Evolutionary conservation across 768 basidiomycete species (phyloP).

Genomic region (Mycena polygramma): DNA sequence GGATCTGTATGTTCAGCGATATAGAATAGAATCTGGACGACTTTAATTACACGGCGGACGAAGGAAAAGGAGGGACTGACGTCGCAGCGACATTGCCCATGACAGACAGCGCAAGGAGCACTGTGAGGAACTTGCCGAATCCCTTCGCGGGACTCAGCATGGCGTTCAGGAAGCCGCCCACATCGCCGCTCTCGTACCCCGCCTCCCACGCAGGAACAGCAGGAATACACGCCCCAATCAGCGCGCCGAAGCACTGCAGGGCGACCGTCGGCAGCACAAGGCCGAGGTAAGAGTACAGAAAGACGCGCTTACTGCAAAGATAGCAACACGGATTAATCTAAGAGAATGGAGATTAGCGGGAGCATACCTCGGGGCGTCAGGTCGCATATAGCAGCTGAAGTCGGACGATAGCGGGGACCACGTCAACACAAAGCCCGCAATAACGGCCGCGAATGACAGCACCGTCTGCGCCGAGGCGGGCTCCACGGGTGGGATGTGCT

Average conservation of each 20-base stretch:
- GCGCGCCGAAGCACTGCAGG: conserved; percentile 68
- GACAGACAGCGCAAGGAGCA: conserved; percentile 85
- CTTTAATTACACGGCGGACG: too few species aligned
- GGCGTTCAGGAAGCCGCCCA: conserved; percentile 80
- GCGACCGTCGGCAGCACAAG: conserved; percentile 74
- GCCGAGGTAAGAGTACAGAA: conserved; percentile 77
- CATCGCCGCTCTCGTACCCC: conserved; percentile 68
- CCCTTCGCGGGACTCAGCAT: conserved; percentile 78
- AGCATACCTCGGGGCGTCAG: conserved; percentile 66
- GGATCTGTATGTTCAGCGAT: conserved; percentile 78
- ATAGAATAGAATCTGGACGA: conserved; percentile 74
- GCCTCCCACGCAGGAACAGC: conserved; percentile 71
- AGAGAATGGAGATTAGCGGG: background rate
- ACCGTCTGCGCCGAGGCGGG: conserved; percentile 69
- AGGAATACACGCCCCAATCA: conserved; percentile 69
- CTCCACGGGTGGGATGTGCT: conserved; percentile 57
- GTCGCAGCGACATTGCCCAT: conserved; percentile 86
- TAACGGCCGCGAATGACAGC: conserved; percentile 74
- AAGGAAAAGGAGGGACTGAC: conserved; percentile 11
- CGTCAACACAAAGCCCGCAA: conserved; percentile 81
- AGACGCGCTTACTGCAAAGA: conserved; percentile 69
- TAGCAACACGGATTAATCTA: too few species aligned
- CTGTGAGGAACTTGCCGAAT: conserved; percentile 85
- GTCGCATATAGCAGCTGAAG: conserved; percentile 78
- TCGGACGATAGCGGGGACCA: conserved; percentile 76